These are phyloP conservation scores for Nakazawaea populi DNA, from an alignment of 805 yeast species.

Conservation along the genomic window DNA sequence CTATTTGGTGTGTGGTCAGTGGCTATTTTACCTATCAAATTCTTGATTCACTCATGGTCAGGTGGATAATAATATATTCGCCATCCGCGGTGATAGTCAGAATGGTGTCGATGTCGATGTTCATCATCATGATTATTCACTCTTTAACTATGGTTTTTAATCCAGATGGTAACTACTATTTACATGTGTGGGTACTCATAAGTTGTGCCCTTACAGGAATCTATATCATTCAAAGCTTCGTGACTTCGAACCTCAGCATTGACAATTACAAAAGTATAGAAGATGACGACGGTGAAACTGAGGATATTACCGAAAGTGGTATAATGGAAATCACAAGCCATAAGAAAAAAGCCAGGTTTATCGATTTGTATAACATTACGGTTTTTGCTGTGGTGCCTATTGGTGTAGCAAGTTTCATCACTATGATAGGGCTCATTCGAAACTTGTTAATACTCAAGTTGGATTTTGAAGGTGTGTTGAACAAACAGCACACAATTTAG, in stretches of 20 bases:
- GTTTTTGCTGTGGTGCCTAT: conserved; percentile 98
- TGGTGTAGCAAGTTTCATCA: conserved; percentile 87
- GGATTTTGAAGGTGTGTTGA: conserved; percentile 33
- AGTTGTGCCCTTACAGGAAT: conserved; percentile 76
- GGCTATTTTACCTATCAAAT: conserved; percentile 80
- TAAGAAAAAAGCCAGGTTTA: conserved; percentile 51
- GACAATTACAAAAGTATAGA: conserved; percentile 22
- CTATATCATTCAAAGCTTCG: conserved; percentile 81
- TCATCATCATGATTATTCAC: conserved; percentile 66
- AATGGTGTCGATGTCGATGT: conserved; percentile 74
- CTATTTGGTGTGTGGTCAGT: conserved; percentile 90
- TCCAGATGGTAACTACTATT: conserved; percentile 62
- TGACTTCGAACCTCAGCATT: conserved; percentile 67
- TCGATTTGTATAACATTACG: conserved; percentile 81
- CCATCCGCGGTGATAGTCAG: conserved; percentile 84
- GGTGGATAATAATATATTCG: conserved; percentile 92
- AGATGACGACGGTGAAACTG: conserved; percentile 18
- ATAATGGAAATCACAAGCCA: conserved; percentile 1
- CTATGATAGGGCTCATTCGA: conserved; percentile 81
- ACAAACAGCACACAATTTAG: neutral
- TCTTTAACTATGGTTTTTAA: conserved; percentile 63
- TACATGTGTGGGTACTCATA: conserved; percentile 91
- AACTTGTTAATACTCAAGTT: conserved; percentile 68
- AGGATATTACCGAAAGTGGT: neutral
- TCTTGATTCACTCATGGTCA: conserved; percentile 80